Evolutionary conservation across 805 yeast genomes (phyloP).

Genomic region (Barnettozyma botsteinii): DNA sequence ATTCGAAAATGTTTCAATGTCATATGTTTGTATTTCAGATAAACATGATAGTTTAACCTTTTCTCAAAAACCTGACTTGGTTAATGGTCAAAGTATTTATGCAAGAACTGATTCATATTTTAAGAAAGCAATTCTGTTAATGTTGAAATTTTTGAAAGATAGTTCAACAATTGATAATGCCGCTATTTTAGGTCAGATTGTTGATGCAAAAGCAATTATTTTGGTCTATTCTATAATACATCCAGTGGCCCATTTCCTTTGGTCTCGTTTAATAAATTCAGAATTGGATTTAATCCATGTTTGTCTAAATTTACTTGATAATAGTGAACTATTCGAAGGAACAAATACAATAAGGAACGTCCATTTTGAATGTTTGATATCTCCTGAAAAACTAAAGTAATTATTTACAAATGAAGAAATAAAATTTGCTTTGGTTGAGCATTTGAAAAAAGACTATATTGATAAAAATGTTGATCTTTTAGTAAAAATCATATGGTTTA

Average conservation of each 20-base stretch:
- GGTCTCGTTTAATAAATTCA: constrained; percentile 6
- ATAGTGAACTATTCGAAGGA: constrained; percentile 4
- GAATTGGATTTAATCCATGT: constrained; percentile 15
- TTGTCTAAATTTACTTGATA: constrained; percentile 11
- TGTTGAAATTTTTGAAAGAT: constrained; percentile 2
- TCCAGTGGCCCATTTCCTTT: constrained; percentile 16
- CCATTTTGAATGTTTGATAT: constrained; percentile 13
- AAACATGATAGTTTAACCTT: constrained; percentile 11
- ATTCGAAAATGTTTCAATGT: constrained; percentile 13
- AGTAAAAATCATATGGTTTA: constrained; percentile 8
- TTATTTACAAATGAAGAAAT: constrained; percentile 6
- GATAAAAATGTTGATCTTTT: constrained; percentile 1
- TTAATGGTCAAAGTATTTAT: constrained; percentile 7
- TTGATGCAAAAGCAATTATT: constrained; percentile 16
- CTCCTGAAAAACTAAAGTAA: constrained; percentile 10
- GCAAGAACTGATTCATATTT: constrained; percentile 15
- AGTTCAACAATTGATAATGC: not conserved
- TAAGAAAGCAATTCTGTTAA: constrained; percentile 9
- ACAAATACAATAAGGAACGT: constrained; percentile 7
- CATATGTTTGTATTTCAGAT: constrained; percentile 11
- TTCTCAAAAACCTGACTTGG: not conserved
- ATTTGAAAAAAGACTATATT: constrained; percentile 15
- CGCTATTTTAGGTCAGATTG: constrained; percentile 13
- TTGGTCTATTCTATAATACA: constrained; percentile 19
- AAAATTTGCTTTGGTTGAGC: constrained; percentile 14